Base-by-base conservation (phyloP, 768 basidiomycete genomes). In the Termitomyces sp. region DNA sequence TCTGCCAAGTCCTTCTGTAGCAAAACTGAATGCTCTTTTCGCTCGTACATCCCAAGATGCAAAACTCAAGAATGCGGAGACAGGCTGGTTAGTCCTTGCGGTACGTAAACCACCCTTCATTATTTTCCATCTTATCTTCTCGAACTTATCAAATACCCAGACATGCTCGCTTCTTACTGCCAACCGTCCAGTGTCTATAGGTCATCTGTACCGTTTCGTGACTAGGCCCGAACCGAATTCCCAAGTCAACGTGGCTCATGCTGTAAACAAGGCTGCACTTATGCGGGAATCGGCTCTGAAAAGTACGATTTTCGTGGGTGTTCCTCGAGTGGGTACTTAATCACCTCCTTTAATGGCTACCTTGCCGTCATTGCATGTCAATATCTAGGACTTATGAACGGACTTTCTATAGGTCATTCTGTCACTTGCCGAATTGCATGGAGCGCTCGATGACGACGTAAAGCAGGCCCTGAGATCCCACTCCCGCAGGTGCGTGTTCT, bases 261-360 rank as follows among this genome's bases (percentile, higher is more conserved):
- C 85, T 49, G 76, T 88, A 56, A 80, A 82, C 70, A 85, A 78
- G 66, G 90, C 89, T 59, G 88, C 90, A 60, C 68, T 92, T 60
- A 93, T 96, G 83, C 80, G 93, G 44, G 93, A 96, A 74, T 82
- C 90, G 30, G 90, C 89, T 30, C 66, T 96, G 68, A 96, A 96
- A 74, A 92, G 90, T 66, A 81, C 84, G 65, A 88, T 93, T 63
- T 94, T 96, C 66, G 83, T 92, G 53, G 90, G 91, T 44, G 89
- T 93, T 53, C 90, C 91, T 62, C 79, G 88, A 68, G 90, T 90
- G 67, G 74, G 83, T 70, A n/a, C n/a, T n/a, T n/a, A 52, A 57
- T 37, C 17, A 58, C n/a, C 48, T 53, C 55, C 58, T 47, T 61
- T 53, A 40, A 46, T 19, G 11, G 42, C 49, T 55, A 19, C 35